Evolutionary conservation across 192 early-diverging fungal genomes (phyloP).

Genomic region (Umbelopsis sp.): DNA sequence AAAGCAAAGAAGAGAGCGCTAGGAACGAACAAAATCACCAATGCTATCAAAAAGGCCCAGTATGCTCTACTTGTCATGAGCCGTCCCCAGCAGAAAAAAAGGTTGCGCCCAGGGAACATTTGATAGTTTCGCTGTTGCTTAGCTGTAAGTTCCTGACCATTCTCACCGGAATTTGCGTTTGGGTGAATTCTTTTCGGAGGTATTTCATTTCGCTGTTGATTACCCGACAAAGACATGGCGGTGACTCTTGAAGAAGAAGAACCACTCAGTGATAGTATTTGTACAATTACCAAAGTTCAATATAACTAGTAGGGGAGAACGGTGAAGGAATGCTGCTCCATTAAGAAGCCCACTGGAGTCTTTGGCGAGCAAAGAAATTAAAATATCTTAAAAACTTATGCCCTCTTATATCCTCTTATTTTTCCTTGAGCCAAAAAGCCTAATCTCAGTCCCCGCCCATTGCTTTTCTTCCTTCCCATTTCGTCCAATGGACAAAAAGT

Average conservation of each 20-base stretch:
- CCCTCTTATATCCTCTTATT: background rate
- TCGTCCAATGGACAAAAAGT: conserved; percentile 5
- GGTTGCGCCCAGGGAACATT: conserved; percentile 55
- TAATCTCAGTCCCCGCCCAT: conserved; percentile 12
- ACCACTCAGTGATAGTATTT: background rate
- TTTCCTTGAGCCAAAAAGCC: background rate
- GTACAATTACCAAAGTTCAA: too few species aligned
- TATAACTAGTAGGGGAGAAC: too few species aligned
- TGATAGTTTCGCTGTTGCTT: conserved; percentile 45
- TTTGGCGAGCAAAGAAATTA: background rate
- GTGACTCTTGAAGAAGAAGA: background rate
- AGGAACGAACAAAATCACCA: conserved; percentile 60
- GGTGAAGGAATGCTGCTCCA: too few species aligned
- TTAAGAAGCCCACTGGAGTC: too few species aligned
- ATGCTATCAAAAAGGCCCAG: conserved; percentile 62
- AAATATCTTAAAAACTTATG: background rate
- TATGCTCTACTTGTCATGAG: conserved; percentile 67
- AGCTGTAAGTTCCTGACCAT: background rate
- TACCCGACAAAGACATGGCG: background rate
- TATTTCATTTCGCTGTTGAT: background rate
- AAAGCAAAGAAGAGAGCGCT: conserved; percentile 63
- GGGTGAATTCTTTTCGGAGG: conserved; percentile 1
- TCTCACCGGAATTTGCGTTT: background rate
- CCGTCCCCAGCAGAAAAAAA: conserved; percentile 66
- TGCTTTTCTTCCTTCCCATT: background rate